Evolutionary conservation across 768 basidiomycete species (phyloP).

Genomic region (Gyrodon lividus): DNA sequence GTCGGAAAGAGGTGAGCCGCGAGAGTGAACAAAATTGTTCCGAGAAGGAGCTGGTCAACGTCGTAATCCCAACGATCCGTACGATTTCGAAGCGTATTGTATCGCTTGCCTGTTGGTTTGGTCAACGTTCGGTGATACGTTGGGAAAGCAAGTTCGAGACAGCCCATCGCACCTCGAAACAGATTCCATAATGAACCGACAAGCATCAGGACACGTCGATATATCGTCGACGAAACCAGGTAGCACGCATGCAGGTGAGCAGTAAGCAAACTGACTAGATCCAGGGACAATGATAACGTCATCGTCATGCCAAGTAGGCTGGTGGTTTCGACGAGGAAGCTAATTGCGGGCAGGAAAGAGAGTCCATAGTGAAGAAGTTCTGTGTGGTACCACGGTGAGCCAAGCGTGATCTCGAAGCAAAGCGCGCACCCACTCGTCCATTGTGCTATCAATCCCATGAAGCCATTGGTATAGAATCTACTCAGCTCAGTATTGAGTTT

Average conservation of each 20-base stretch:
- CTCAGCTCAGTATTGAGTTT: constrained; percentile 97
- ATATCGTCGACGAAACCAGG: constrained; percentile 57
- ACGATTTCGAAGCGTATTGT: constrained; percentile 83
- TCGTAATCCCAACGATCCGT: constrained; percentile 90
- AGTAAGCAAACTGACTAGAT: constrained; percentile 65
- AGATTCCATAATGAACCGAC: constrained; percentile 80
- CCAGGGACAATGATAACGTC: constrained; percentile 62
- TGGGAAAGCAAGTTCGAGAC: neutral
- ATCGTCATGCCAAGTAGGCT: constrained; percentile 57
- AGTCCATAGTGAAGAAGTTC: constrained; percentile 23
- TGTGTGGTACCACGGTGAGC: constrained; percentile 7
- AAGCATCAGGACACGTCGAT: constrained; percentile 55
- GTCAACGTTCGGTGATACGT: neutral
- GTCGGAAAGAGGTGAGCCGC: constrained; percentile 84
- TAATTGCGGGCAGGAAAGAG: constrained; percentile 23
- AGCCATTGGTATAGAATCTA: constrained; percentile 71
- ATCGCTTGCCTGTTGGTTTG: constrained; percentile 67
- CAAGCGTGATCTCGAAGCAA: neutral
- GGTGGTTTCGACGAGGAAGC: constrained; percentile 35
- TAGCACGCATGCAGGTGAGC: constrained; percentile 74
- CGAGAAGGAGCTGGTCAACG: constrained; percentile 91
- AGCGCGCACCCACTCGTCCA: constrained; percentile 68
- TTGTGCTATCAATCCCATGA: constrained; percentile 58
- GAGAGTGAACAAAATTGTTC: constrained; percentile 85
- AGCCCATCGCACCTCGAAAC: constrained; percentile 66